Evolutionary conservation across 1,284 basidiomycete species (phyloP), one percentile per base, ranked within the genome.

Genomic region (Pisolithus thermaeus): DNA sequence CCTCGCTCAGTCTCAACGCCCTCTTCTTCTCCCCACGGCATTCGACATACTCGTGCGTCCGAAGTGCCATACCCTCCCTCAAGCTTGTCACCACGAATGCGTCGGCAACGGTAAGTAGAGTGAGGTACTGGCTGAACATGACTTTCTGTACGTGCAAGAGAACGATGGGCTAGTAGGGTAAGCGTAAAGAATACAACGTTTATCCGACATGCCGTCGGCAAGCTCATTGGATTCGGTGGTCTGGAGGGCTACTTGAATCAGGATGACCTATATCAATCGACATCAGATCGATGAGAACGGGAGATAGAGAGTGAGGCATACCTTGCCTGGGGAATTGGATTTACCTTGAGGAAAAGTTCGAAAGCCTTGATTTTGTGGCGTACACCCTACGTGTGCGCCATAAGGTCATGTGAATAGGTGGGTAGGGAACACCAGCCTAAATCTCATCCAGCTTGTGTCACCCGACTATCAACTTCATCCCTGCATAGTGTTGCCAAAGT

Each of bases 381-480:
- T 35, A 92, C 87, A 50, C 90, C 89, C 73, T 30, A 30, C 81
- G 57, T 9, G 56, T 30, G 27, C 27, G 7, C 7, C 16, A 20
- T 45, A 18, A 30, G 11, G 8, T 30, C 28, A 3, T 30, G 28
- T 3, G 28, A 23, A 7, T 16, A 48, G 47, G 27, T 11, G 23
- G 7, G 25, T 27, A 27, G 25, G 25, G 7, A 23, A 27, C 2
- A 60, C 65, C 40, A 56, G 77, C 80, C 65, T 91, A 87, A 57
- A 93, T 79, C 62, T 88, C 87, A 62, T 94, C 91, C 22, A 94
- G 77, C 70, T 94, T 93, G 68, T 94, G 92, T 7, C 92, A 75
- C 0, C 90, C 91, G 1, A 94, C 92, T 50, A 93, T 80, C 62
- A 93, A 76, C 70, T 87, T 88, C 79, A 90, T 87, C 3, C 89